These are phyloP conservation scores for Cutaneotrichosporon sp. DNA, from an alignment of 1,284 basidiomycete species.

Conservation along the genomic window DNA sequence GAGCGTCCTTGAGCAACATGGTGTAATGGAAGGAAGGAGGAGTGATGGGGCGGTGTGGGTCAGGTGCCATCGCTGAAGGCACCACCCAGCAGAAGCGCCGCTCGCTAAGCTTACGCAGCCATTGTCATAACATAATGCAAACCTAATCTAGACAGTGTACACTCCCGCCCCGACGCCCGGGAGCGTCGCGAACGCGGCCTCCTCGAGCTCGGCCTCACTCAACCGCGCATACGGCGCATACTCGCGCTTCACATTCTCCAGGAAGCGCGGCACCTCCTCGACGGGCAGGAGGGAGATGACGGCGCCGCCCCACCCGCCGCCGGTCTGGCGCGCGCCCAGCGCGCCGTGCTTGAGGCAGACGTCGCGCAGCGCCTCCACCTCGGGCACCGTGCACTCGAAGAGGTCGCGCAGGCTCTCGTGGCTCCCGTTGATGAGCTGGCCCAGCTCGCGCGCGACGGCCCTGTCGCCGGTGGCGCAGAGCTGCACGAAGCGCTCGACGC, in stretches of 20 bases:
- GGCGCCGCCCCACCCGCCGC: constrained; percentile 89
- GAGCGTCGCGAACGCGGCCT: constrained; percentile 79
- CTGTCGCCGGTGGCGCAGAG: constrained; percentile 58
- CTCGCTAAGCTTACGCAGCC: too few relatives aligned
- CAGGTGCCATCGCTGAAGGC: too few relatives aligned
- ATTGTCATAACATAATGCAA: background rate
- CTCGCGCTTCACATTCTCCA: constrained; percentile 61
- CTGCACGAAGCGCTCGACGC: constrained; percentile 71
- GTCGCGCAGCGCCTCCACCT: constrained; percentile 67
- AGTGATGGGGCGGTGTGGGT: too few relatives aligned
- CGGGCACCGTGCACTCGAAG: constrained; percentile 76
- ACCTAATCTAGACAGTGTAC: constrained; percentile 43
- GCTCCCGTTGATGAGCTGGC: constrained; percentile 73
- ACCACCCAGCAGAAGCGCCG: too few relatives aligned
- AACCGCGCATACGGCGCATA: constrained; percentile 68
- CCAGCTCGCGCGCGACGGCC: constrained; percentile 56
- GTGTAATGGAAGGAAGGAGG: too few relatives aligned
- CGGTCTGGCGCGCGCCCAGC: constrained; percentile 62
- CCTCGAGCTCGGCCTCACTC: constrained; percentile 62
- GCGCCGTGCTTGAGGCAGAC: constrained; percentile 68
- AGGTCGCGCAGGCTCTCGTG: constrained; percentile 68
- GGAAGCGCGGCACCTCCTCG: constrained; percentile 66
- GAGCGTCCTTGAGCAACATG: too few relatives aligned
- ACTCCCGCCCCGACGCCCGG: constrained; percentile 79
- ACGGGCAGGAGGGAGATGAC: constrained; percentile 78